Percentiles rank a stretch among this genome's conserved stretches.
These are phyloP conservation scores for Amyloporia xantha DNA, from an alignment of 768 basidiomycete genomes.

Conservation along the genomic window DNA sequence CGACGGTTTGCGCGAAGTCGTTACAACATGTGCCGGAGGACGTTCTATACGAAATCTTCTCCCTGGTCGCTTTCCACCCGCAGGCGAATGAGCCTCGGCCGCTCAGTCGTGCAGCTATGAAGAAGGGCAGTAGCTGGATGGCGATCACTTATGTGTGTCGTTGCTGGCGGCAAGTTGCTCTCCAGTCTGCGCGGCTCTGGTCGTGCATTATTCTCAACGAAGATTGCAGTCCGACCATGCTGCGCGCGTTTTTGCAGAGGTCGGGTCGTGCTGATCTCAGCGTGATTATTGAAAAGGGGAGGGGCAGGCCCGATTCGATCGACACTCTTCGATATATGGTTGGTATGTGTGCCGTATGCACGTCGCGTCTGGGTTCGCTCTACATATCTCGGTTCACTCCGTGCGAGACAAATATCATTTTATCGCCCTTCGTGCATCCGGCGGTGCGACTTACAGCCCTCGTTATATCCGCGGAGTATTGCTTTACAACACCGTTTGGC, in stretches of 20 bases:
- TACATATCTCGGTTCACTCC: neutral
- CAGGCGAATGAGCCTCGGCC: neutral
- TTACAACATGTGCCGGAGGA: neutral
- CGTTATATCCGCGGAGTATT: neutral
- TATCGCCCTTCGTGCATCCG: neutral
- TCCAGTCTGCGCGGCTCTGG: neutral
- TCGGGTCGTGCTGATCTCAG: neutral
- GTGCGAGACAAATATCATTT: neutral
- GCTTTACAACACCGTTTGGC: neutral
- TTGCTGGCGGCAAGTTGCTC: neutral
- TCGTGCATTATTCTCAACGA: neutral
- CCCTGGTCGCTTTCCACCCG: neutral
- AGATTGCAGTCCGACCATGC: neutral
- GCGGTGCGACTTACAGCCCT: neutral
- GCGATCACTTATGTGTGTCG: conserved; percentile 1
- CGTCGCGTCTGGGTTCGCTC: neutral
- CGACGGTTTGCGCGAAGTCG: too few relatives aligned
- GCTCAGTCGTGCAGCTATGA: neutral
- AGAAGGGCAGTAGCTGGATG: neutral
- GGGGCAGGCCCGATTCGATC: neutral
- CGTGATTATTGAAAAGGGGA: neutral
- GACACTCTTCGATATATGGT: neutral
- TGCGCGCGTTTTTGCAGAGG: neutral
- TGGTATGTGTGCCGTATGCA: neutral
- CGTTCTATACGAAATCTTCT: conserved; percentile 1